Evolutionary conservation across 345 rosid species (phyloP).

Genomic region (Anastatica hierochuntica): DNA sequence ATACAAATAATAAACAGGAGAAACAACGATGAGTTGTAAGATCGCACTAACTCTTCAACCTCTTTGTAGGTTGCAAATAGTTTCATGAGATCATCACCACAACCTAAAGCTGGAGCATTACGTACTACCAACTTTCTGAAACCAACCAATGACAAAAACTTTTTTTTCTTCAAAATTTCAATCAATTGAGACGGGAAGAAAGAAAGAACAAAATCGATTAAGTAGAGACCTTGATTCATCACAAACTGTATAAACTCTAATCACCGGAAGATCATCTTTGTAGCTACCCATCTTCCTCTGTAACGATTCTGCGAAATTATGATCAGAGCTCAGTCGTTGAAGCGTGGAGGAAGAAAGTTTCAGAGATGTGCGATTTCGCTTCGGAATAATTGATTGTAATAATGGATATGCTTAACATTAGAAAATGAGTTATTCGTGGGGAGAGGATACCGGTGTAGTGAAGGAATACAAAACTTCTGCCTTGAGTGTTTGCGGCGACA

Average conservation of each 20-base stretch:
- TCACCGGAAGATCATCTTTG: slow-evolving; percentile 56
- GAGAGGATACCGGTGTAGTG: too few species aligned
- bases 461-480: too few species aligned
- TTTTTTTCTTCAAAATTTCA: neutral
- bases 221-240: slow-evolving; percentile 82
- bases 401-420: too few species aligned
- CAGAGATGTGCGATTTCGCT: neutral
- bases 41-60: slow-evolving; percentile 62
- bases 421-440: too few species aligned
- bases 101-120: slow-evolving; percentile 89
- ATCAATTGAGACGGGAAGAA: neutral
- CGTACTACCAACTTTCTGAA: slow-evolving; percentile 66
- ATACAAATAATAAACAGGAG: neutral
- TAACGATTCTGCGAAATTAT: too few species aligned
- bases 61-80: slow-evolving; percentile 68
- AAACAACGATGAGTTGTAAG: too few species aligned
- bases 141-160: neutral
- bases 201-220: neutral
- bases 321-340: neutral
- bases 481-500: too few species aligned
- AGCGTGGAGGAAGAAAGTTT: neutral
- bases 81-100: slow-evolving; percentile 71
- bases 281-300: slow-evolving; percentile 40
- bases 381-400: too few species aligned
- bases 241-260: slow-evolving; percentile 78